Evolutionary conservation across 1,139 yeast species (phyloP), one percentile per base, ranked within the genome.

Genomic region (Sugiyamaella sp.): DNA sequence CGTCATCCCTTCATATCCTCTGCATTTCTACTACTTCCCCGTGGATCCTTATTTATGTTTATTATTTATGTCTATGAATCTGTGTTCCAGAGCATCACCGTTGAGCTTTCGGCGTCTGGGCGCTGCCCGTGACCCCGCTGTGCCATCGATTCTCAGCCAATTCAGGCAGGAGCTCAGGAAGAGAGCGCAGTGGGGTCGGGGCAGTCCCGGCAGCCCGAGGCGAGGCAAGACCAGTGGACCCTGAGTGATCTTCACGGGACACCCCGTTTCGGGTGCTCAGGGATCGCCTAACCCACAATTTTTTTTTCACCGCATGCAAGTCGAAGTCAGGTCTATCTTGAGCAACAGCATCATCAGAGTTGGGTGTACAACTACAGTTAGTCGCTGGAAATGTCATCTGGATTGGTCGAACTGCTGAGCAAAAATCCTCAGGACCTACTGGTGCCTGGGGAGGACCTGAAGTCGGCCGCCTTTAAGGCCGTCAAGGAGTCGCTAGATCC

Each of bases 401-500:
- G 33, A 39, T 51, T 61, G 24, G 49, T 54, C 22, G 58, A 61
- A 25, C 50, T 58, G 22, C 58, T 68, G 45, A 47, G 46, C 29
- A 52, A 59, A 12, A 50, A 59, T 48, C 71, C 71, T 3, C 67
- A 67, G 60, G 67, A 67, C 47, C 57, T 69, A 22, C 58, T 69
- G 38, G 56, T 60, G 22, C 64, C 68, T 1, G 54, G 61, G n/a
- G 61, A 66, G 9, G 59, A 60, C 8, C 60, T 66, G 20, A 57
- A 62, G 35, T 57, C 63, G 1, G 64, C 69, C 17, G 66, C 74
- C 1, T 63, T 78, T 46, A 51, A 60, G 10, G 67, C 80, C 43
- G 79, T 85, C 33, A 86, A 86, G 67, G 57, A 66, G 22, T 71
- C 80, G 4, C 72, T 87, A 51, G 95, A 87, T 65, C 89, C 91